Percentiles rank a stretch among this genome's conserved stretches.
phyloP scores from a whole-genome alignment of 495 filamentous ascomycete species.

The Elasticomyces elasticus region DNA sequence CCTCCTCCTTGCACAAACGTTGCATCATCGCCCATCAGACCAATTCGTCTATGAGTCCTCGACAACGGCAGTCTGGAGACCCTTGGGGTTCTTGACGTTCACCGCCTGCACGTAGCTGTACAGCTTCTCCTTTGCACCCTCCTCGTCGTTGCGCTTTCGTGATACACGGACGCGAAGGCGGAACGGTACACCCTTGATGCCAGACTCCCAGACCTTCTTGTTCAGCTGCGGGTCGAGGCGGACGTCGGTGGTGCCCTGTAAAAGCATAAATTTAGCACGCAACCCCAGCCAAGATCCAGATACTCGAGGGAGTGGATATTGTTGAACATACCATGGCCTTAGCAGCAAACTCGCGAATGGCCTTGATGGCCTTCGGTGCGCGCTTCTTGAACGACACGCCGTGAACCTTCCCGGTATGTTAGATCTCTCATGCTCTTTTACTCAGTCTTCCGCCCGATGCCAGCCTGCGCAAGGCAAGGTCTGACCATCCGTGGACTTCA shows the following conservation, averaged over 20 bases:
- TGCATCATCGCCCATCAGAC: background rate
- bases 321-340: constrained; percentile 78
- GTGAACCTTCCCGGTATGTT: constrained; percentile 55
- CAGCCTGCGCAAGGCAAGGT: constrained; percentile 9
- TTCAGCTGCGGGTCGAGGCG: constrained; percentile 95
- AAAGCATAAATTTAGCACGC: background rate
- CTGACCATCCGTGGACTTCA: constrained; percentile 57
- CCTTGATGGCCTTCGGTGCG: constrained; percentile 95
- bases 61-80: constrained; percentile 77
- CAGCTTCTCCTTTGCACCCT: constrained; percentile 94
- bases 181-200: constrained; percentile 96
- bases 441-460: constrained; percentile 36
- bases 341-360: constrained; percentile 86
- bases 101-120: constrained; percentile 99
- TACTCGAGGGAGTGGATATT: background rate
- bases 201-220: constrained; percentile 99
- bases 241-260: constrained; percentile 90
- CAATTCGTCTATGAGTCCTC: constrained; percentile 29
- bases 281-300: background rate
- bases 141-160: constrained; percentile 99
- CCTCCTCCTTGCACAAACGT: background rate
- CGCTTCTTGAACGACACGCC: constrained; percentile 99
- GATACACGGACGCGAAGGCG: constrained; percentile 95
- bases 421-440: constrained; percentile 19
- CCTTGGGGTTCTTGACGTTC: constrained; percentile 98